Evolutionary conservation across 306 rosid genomes (phyloP).

Genomic region (Prunus salicina): DNA sequence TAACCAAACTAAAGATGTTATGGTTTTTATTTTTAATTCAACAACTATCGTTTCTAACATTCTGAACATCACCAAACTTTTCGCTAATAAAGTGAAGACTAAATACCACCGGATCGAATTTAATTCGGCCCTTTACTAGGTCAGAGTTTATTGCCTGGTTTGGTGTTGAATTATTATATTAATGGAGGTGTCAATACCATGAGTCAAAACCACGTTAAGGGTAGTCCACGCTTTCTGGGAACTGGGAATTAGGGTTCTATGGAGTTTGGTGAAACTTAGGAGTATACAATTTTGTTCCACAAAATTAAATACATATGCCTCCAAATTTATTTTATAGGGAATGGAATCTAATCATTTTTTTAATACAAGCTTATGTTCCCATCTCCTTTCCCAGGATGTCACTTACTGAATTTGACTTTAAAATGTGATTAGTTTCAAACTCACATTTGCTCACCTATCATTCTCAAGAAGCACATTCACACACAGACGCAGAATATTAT

Average conservation of each 20-base stretch:
- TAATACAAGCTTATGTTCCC: conserved; percentile 21
- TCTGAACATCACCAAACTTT: too few species aligned
- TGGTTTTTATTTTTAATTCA: background rate
- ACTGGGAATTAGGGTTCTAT: conserved; percentile 29
- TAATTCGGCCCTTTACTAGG: background rate
- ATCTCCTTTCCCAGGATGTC: conserved; percentile 16
- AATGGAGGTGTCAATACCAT: background rate
- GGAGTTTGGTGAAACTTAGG: conserved; percentile 27
- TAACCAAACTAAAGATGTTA: background rate
- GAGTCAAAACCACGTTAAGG: conserved; percentile 30
- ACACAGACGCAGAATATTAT: background rate
- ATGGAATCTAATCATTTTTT: conserved; percentile 16
- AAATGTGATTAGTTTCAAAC: background rate
- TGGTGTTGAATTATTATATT: background rate
- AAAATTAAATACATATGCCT: conserved; percentile 2
- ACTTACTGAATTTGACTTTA: conserved; percentile 26
- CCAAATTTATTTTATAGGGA: conserved; percentile 23
- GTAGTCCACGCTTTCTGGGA: conserved; percentile 26
- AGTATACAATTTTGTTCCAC: conserved; percentile 29
- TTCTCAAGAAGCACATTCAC: conserved; percentile 9
- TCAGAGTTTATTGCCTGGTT: background rate
- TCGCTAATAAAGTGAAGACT: too few species aligned
- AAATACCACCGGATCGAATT: background rate
- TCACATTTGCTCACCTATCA: background rate
- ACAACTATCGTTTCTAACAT: too few species aligned